A percentile compares a stretch with the other conserved stretches of the same genome.
Conservation (phyloP, 2,329 filamentous ascomycete species). For the Aspergillus hortae region DNA sequence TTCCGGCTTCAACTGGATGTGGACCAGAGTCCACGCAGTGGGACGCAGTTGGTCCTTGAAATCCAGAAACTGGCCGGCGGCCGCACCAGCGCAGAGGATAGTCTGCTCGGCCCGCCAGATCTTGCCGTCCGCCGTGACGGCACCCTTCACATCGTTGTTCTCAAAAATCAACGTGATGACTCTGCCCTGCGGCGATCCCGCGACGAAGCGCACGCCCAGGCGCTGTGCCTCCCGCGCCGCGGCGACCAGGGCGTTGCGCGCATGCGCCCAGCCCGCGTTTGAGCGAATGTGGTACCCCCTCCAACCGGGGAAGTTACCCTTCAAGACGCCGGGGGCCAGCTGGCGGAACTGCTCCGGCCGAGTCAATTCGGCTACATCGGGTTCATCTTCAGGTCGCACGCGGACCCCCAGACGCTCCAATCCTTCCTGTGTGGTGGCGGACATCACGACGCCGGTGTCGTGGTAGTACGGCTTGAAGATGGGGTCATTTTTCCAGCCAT, state of each 20-base stretch:
- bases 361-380: constrained; percentile 33
- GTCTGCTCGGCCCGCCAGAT: constrained; percentile 36
- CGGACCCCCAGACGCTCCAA: constrained; percentile 34
- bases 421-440: constrained; percentile 40
- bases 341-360: constrained; percentile 43
- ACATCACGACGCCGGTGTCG: constrained; percentile 42
- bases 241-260: constrained; percentile 44
- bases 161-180: constrained; percentile 36
- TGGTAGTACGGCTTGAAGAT: constrained; percentile 46
- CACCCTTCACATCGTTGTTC: constrained; percentile 38
- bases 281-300: constrained; percentile 40
- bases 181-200: constrained; percentile 35
- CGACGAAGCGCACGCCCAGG: constrained; percentile 47
- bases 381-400: constrained; percentile 25
- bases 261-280: constrained; percentile 52
- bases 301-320: constrained; percentile 44
- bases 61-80: constrained; percentile 40
- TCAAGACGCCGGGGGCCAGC: constrained; percentile 48
- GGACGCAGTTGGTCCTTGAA: constrained; percentile 44
- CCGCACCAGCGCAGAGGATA: constrained; percentile 44
- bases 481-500: constrained; percentile 44
- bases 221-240: constrained; percentile 43
- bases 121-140: constrained; percentile 35
- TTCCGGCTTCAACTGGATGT: constrained; percentile 41
- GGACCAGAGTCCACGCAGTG: constrained; percentile 47